A percentile compares a stretch with the other conserved stretches of the same genome.
Conservation (phyloP, 2,329 filamentous ascomycete genomes). For the Dactylellina sp. region DNA sequence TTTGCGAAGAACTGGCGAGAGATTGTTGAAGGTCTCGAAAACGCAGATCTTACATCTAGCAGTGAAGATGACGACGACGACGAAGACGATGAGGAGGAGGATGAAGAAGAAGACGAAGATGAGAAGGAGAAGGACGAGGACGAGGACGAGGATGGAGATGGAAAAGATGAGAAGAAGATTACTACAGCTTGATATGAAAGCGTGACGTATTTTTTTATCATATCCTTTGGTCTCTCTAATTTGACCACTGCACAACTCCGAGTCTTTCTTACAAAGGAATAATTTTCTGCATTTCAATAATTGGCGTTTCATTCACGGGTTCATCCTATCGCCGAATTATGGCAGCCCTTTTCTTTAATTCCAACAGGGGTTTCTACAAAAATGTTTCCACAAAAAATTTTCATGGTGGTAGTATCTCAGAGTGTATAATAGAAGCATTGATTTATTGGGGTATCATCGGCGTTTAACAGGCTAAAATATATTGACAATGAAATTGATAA, state of each 20-base stretch:
- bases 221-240: too few species aligned
- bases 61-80: slow-evolving; percentile 13
- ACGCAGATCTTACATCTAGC: slow-evolving; percentile 69
- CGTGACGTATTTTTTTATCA: not conserved
- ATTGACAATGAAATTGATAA: slow-evolving; percentile 5
- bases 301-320: not conserved
- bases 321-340: not conserved
- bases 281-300: not conserved
- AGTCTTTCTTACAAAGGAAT: too few species aligned
- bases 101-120: slow-evolving; percentile 4
- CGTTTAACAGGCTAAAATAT: slow-evolving; percentile 35
- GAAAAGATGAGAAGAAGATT: not conserved
- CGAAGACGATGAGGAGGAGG: slow-evolving; percentile 4
- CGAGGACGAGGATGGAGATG: slow-evolving; percentile 2
- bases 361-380: too few species aligned
- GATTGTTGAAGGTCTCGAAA: slow-evolving; percentile 65
- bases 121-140: not conserved
- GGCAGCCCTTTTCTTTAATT: not conserved
- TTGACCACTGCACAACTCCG: too few species aligned
- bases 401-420: slow-evolving; percentile 7
- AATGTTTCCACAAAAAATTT: not conserved
- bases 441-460: slow-evolving; percentile 55
- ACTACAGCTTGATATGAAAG: not conserved
- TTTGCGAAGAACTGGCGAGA: slow-evolving; percentile 81
- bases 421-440: slow-evolving; percentile 45